Evolutionary conservation across 176 grass and related monocot genomes (phyloP).

Genomic region (Thalia dealbata): DNA sequence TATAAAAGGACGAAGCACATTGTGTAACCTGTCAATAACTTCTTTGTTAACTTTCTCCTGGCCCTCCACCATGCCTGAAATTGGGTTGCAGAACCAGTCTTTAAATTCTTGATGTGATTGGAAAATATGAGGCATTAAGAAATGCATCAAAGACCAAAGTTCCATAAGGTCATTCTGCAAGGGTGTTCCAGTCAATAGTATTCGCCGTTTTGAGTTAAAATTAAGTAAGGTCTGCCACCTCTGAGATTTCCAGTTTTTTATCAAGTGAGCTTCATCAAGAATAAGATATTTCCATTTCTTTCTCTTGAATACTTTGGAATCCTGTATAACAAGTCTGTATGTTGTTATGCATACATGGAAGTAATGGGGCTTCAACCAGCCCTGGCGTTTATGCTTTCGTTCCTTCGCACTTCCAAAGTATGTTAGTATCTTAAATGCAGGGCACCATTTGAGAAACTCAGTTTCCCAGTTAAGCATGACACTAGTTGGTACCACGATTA

Average conservation of each 20-base stretch:
- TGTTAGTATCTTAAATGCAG: constrained; percentile 96
- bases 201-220: constrained; percentile 93
- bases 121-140: constrained; percentile 99
- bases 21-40: constrained; percentile 93
- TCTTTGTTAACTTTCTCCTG: constrained; percentile 98
- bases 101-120: constrained; percentile 99
- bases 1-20: constrained; percentile 96
- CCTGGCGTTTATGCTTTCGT: constrained; percentile 90
- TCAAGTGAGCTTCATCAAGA: constrained; percentile 97
- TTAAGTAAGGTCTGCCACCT: constrained; percentile 96
- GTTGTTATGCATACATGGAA: constrained; percentile 99
- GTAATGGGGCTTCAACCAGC: constrained; percentile 93
- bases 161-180: constrained; percentile 99
- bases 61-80: constrained; percentile 96
- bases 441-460: constrained; percentile 98
- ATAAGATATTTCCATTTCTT: constrained; percentile 99
- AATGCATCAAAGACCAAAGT: constrained; percentile 99
- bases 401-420: constrained; percentile 99
- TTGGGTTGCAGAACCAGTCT: constrained; percentile 99
- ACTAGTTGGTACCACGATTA: constrained; percentile 95
- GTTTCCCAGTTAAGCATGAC: constrained; percentile 99
- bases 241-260: constrained; percentile 99
- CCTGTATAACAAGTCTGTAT: constrained; percentile 94
- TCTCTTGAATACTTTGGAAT: constrained; percentile 91
- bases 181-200: constrained; percentile 93